Evolutionary conservation across 495 filamentous ascomycete genomes (phyloP), one percentile per base, ranked within the genome.

Genomic region (Penicillium dipodomyicola): DNA sequence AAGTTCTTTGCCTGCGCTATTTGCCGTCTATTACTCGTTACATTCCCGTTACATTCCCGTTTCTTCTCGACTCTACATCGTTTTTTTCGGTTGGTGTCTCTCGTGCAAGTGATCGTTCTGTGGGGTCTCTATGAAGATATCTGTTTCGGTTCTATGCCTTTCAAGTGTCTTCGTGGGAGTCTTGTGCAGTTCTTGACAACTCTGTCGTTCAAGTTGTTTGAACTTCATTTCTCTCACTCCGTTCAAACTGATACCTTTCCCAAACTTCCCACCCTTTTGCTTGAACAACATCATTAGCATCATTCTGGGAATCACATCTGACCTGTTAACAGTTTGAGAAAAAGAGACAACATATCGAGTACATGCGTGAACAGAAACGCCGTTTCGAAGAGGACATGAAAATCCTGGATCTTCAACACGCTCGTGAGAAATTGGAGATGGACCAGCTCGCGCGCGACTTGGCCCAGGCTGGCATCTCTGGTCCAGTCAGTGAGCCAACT

Each of bases 401-500:
- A 62, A 80, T 89, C 58, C 77, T 96, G 39, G 92, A 95, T 62
- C 78, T 91, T 57, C 88, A 92, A 67, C 85, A 91, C 66, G 84
- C 87, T 42, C 82, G 76, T 58, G 89, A 94, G 62, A 90, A 91
- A 67, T 81, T 84, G 48, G 90, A 96, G 64, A 86, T 96, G 67
- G 84, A 85, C 27, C 83, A 86, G 69, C 86, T 97, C 69, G 86
- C 87, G 56, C 85, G 89, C 62, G 88, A 91, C 52, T 74, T 97
- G 59, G 84, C 61, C 71, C 82, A 69, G 74, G 82, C 72, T 74
- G 79, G 77, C 42, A 65, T 80, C n/a, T 72, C 81, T 57, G 89
- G 89, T 35, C 87, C 90, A 54, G 86, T 90, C 70, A 93, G 91
- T 50, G 92, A 97, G 73, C 93, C 93, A 9, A 96, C 94, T 12